phyloP scores from a whole-genome alignment of 2,329 filamentous ascomycete genomes.

The Huntiella savannae region DNA sequence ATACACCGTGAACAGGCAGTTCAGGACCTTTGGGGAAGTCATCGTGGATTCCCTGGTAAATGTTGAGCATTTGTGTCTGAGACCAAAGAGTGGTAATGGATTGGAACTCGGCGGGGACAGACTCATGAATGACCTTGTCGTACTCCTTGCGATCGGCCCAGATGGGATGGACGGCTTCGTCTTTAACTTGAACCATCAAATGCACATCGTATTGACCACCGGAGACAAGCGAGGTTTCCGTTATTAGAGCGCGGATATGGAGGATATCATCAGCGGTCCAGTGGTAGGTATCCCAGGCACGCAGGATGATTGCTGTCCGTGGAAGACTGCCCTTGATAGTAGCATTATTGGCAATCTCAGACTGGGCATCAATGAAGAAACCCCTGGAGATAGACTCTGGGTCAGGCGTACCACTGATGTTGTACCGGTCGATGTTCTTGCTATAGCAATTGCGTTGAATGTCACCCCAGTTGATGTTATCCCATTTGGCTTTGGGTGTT shows the following conservation, averaged over 20 bases:
- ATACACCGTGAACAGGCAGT: constrained; percentile 75
- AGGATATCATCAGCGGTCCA: constrained; percentile 68
- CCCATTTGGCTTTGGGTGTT: constrained; percentile 55
- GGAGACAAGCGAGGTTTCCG: constrained; percentile 61
- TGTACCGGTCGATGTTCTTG: constrained; percentile 51
- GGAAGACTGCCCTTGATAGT: constrained; percentile 16
- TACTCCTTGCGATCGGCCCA: constrained; percentile 59
- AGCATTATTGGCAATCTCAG: constrained; percentile 11
- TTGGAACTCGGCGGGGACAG: constrained; percentile 66
- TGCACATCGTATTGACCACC: constrained; percentile 78
- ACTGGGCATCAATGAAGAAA: constrained; percentile 28
- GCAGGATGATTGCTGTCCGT: constrained; percentile 61
- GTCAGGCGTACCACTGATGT: constrained; percentile 17
- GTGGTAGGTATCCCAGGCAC: constrained; percentile 62
- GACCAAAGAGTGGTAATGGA: constrained; percentile 86
- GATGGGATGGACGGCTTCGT: constrained; percentile 53
- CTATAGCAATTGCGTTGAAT: constrained; percentile 55
- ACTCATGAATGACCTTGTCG: constrained; percentile 44
- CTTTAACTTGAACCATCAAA: constrained; percentile 66
- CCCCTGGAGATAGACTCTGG: constrained; percentile 21
- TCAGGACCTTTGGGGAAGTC: constrained; percentile 45
- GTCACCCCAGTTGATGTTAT: constrained; percentile 58
- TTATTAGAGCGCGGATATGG: constrained; percentile 66
- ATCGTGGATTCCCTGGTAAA: constrained; percentile 77
- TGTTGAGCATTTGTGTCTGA: constrained; percentile 74